A percentile compares a stretch with the other conserved stretches of the same genome.
phyloP scores from a whole-genome alignment of 2,329 filamentous ascomycete genomes.

The Alternaria angustiovoidea region DNA sequence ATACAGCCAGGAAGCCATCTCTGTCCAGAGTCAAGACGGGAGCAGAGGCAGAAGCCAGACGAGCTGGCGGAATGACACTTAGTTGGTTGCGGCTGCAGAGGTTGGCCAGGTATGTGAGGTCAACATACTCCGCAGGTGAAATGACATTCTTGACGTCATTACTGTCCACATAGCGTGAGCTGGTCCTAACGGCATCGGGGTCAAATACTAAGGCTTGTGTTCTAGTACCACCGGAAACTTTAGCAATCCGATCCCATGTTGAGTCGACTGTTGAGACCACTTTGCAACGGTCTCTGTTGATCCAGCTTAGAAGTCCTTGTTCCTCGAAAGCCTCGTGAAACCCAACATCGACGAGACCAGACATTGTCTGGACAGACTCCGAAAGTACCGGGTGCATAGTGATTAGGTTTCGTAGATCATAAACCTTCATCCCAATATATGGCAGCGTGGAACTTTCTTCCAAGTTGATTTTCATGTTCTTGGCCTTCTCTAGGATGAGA shows the following conservation, averaged over 20 bases:
- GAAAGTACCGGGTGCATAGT: neutral
- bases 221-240: neutral
- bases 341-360: neutral
- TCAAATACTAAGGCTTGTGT: neutral
- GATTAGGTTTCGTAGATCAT: neutral
- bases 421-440: neutral
- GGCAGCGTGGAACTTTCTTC: neutral
- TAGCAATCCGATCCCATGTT: neutral
- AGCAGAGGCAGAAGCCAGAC: constrained; percentile 37
- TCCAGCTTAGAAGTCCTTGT: neutral
- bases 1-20: constrained; percentile 46
- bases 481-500: neutral
- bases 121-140: neutral
- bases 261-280: neutral
- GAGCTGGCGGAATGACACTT: constrained; percentile 37
- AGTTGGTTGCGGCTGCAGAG: constrained; percentile 41
- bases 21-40: constrained; percentile 49
- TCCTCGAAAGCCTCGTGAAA: neutral
- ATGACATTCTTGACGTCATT: neutral
- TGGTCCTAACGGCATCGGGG: neutral
- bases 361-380: neutral
- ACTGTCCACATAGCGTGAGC: neutral
- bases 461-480: neutral
- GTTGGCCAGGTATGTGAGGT: neutral
- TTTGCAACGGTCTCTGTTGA: neutral